phyloP scores from a whole-genome alignment of 805 yeast genomes.

The Suhomyces pyralidae region DNA sequence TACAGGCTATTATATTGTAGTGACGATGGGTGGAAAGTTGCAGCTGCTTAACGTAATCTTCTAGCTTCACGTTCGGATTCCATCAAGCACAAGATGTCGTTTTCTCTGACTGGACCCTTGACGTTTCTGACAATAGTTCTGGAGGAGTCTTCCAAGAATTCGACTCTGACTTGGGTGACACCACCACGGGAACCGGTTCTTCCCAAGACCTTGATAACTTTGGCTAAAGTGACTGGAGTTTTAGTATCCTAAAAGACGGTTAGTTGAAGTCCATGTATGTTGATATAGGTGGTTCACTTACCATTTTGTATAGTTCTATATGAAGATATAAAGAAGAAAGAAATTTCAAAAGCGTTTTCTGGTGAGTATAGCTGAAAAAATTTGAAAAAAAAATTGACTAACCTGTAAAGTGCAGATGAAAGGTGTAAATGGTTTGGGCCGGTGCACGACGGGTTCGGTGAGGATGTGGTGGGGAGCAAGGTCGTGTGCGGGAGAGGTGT shows the following conservation, averaged over 20 bases:
- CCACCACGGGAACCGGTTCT: slow-evolving; percentile 99
- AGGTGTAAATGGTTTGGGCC: neutral
- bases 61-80: slow-evolving; percentile 99
- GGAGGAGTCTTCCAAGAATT: slow-evolving; percentile 91
- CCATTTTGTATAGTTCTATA: slow-evolving; percentile 18
- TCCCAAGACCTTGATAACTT: slow-evolving; percentile 98
- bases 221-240: slow-evolving; percentile 98
- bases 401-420: neutral
- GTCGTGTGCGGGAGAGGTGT: neutral
- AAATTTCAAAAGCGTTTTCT: slow-evolving; percentile 4
- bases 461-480: neutral
- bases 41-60: slow-evolving; percentile 68
- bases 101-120: slow-evolving; percentile 96
- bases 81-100: slow-evolving; percentile 98
- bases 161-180: slow-evolving; percentile 98
- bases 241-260: slow-evolving; percentile 45
- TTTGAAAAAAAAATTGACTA: neutral
- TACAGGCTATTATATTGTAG: slow-evolving; percentile 4
- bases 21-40: neutral
- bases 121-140: slow-evolving; percentile 97
- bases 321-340: slow-evolving; percentile 11
- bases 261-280: slow-evolving; percentile 6
- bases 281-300: slow-evolving; percentile 10
- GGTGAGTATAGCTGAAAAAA: slow-evolving; percentile 4
- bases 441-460: neutral